A percentile compares a stretch with the other conserved stretches of the same genome.
These are phyloP conservation scores for Mycena capillaripes DNA, from an alignment of 768 basidiomycete genomes.

Conservation along the genomic window DNA sequence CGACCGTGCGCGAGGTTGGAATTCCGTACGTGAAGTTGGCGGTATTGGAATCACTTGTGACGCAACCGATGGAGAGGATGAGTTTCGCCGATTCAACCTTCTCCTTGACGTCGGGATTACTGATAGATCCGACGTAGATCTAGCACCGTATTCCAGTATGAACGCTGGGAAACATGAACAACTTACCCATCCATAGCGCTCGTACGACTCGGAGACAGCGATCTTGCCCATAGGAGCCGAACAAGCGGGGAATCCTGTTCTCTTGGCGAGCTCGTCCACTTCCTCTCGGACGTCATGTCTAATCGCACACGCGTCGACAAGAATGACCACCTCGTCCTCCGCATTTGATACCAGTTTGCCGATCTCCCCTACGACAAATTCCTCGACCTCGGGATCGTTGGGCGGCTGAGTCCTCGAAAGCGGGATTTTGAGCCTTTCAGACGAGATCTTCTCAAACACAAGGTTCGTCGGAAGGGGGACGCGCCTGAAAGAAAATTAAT, in stretches of 20 bases:
- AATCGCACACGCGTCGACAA: slow-evolving; percentile 85
- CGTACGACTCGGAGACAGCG: slow-evolving; percentile 74
- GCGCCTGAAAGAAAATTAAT: slow-evolving; percentile 52
- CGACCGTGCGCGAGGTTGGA: slow-evolving; percentile 69
- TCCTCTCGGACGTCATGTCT: slow-evolving; percentile 79
- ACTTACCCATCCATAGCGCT: slow-evolving; percentile 86
- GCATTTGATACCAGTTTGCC: slow-evolving; percentile 72
- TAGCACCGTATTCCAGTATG: slow-evolving; percentile 40
- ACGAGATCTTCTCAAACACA: slow-evolving; percentile 76
- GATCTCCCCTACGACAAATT: slow-evolving; percentile 82
- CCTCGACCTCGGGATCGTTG: slow-evolving; percentile 72
- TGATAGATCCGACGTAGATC: slow-evolving; percentile 85
- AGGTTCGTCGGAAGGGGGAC: slow-evolving; percentile 92
- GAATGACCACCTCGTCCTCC: slow-evolving; percentile 76
- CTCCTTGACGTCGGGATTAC: slow-evolving; percentile 73
- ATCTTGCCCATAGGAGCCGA: slow-evolving; percentile 88
- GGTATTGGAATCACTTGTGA: slow-evolving; percentile 89
- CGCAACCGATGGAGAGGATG: slow-evolving; percentile 78
- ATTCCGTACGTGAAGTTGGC: slow-evolving; percentile 88
- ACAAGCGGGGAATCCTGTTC: slow-evolving; percentile 80
- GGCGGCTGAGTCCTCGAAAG: slow-evolving; percentile 62
- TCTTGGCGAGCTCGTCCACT: slow-evolving; percentile 69
- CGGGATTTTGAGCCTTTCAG: slow-evolving; percentile 72
- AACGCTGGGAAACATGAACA: not conserved
- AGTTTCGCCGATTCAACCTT: slow-evolving; percentile 82